phyloP scores from a whole-genome alignment of 2,329 filamentous ascomycete species.

The Ophiocordyceps camponoti-rufipedis region DNA sequence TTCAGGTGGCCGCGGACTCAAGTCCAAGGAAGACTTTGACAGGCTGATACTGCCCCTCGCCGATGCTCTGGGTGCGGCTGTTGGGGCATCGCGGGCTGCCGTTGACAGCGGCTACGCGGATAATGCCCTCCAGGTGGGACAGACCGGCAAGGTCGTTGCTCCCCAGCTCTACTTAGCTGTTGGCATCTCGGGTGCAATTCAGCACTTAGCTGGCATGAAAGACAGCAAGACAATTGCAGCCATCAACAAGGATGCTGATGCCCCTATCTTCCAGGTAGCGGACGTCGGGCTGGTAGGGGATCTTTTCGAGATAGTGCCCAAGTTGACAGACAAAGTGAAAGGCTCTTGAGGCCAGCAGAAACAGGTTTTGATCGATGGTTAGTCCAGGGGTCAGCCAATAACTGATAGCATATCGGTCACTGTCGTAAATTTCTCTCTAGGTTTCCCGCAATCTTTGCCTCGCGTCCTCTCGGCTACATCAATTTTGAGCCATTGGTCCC shows the following conservation, averaged over 20 bases:
- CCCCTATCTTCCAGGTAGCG: slow-evolving; percentile 94
- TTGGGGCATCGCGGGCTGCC: slow-evolving; percentile 84
- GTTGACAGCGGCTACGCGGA: slow-evolving; percentile 96
- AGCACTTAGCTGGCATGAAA: slow-evolving; percentile 98
- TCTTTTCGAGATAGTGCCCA: slow-evolving; percentile 86
- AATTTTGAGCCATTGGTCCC: slow-evolving; percentile 73
- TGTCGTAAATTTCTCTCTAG: slow-evolving; percentile 51
- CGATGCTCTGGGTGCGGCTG: slow-evolving; percentile 83
- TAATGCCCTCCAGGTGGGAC: slow-evolving; percentile 94
- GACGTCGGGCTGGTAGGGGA: slow-evolving; percentile 93
- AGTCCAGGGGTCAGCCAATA: slow-evolving; percentile 15
- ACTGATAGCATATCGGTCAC: slow-evolving; percentile 39
- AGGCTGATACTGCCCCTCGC: slow-evolving; percentile 80
- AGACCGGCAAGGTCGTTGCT: slow-evolving; percentile 97
- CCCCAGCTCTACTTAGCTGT: slow-evolving; percentile 90
- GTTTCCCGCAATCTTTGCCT: slow-evolving; percentile 53
- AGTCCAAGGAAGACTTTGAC: slow-evolving; percentile 97
- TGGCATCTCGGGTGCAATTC: slow-evolving; percentile 92
- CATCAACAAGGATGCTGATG: slow-evolving; percentile 95
- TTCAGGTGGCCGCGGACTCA: slow-evolving; percentile 82
- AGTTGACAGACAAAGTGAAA: slow-evolving; percentile 91
- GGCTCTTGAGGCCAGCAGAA: slow-evolving; percentile 14
- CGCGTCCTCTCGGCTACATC: slow-evolving; percentile 56
- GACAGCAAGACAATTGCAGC: slow-evolving; percentile 98
- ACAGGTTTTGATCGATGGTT: background rate